phyloP scores from a whole-genome alignment of 208 protist genomes.

The Crithidia mellificae region DNA sequence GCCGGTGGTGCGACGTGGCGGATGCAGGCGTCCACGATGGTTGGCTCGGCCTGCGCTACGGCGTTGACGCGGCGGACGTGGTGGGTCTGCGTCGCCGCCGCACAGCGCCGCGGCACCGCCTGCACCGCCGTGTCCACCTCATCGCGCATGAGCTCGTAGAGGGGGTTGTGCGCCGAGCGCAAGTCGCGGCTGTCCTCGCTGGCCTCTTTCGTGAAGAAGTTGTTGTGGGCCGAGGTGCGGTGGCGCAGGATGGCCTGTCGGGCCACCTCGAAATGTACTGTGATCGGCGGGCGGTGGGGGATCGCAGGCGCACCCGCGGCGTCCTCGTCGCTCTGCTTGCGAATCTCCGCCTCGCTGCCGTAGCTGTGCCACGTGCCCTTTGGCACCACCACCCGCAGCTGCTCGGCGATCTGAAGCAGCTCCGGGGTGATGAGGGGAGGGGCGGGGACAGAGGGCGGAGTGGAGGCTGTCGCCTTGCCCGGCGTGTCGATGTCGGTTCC shows the following conservation, averaged over 20 bases:
- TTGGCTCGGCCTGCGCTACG: constrained; percentile 78
- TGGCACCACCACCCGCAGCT: constrained; percentile 64
- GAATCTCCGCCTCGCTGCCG: constrained; percentile 84
- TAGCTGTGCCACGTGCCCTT: constrained; percentile 76
- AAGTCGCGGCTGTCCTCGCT: constrained; percentile 88
- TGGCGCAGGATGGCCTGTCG: constrained; percentile 67
- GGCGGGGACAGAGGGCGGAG: neutral
- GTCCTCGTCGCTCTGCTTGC: constrained; percentile 45
- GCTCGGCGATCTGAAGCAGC: constrained; percentile 54
- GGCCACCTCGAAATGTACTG: constrained; percentile 69
- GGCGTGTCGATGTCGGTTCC: neutral
- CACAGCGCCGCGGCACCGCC: constrained; percentile 46
- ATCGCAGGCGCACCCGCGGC: constrained; percentile 15
- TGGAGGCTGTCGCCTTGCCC: constrained; percentile 4
- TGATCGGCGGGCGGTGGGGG: constrained; percentile 60
- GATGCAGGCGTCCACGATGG: constrained; percentile 82
- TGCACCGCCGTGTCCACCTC: constrained; percentile 84
- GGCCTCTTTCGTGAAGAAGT: constrained; percentile 82
- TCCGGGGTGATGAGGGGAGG: constrained; percentile 56
- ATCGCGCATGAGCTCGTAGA: constrained; percentile 65
- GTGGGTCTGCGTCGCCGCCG: constrained; percentile 64
- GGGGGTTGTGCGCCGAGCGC: constrained; percentile 58
- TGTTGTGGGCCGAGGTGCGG: constrained; percentile 43
- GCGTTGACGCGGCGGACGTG: constrained; percentile 81
- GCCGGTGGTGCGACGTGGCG: constrained; percentile 50